Conservation (phyloP, 208 protist genomes). For the Trypanosoma mega region DNA sequence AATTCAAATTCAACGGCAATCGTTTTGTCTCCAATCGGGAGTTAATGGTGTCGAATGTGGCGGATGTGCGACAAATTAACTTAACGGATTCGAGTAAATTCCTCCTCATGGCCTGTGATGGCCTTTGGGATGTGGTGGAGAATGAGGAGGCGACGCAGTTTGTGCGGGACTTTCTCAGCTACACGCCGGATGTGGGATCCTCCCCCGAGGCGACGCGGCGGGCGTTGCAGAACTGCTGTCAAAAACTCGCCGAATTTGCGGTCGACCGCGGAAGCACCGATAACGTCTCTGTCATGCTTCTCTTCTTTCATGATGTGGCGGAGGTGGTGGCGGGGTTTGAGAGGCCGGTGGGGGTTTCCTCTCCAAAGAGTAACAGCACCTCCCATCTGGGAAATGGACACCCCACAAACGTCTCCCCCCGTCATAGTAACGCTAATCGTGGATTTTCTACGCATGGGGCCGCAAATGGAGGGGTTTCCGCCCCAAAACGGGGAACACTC, state of each 20-base stretch:
- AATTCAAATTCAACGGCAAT: slow-evolving; percentile 81
- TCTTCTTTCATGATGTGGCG: slow-evolving; percentile 83
- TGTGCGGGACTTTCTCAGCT: slow-evolving; percentile 69
- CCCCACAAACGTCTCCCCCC: slow-evolving; percentile 1
- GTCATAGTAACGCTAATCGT: slow-evolving; percentile 6
- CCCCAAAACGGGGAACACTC: not conserved
- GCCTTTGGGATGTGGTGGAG: slow-evolving; percentile 85
- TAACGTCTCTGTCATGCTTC: slow-evolving; percentile 73
- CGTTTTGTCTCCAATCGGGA: slow-evolving; percentile 33
- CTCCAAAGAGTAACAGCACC: too few relatives aligned
- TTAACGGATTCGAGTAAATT: slow-evolving; percentile 75
- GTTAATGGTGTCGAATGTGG: slow-evolving; percentile 80
- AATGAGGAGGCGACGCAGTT: slow-evolving; percentile 86
- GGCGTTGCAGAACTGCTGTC: slow-evolving; percentile 69
- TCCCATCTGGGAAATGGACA: too few relatives aligned
- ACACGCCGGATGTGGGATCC: slow-evolving; percentile 66
- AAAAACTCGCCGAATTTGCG: slow-evolving; percentile 81
- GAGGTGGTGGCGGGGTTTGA: slow-evolving; percentile 59
- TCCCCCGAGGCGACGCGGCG: slow-evolving; percentile 44
- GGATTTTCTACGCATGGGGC: too few relatives aligned
- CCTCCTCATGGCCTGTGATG: slow-evolving; percentile 83
- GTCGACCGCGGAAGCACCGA: slow-evolving; percentile 80
- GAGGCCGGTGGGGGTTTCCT: slow-evolving; percentile 1
- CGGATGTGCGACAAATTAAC: slow-evolving; percentile 72
- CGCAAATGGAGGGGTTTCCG: too few relatives aligned